Evolutionary conservation across 306 rosid species (phyloP).

Genomic region (Inga oerstediana): DNA sequence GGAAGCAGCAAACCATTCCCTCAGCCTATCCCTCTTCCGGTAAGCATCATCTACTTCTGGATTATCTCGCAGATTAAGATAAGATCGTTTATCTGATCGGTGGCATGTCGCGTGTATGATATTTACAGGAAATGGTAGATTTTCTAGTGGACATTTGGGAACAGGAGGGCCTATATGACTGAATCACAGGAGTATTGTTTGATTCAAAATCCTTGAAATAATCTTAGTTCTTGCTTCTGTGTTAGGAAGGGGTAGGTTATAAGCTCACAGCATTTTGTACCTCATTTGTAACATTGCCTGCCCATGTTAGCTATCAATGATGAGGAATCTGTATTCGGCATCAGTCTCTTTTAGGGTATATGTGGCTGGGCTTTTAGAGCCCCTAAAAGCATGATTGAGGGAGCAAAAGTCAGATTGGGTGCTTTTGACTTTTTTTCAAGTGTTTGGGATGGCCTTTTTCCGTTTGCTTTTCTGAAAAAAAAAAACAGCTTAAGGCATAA

Average conservation of each 20-base stretch:
- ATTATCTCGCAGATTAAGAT: not conserved
- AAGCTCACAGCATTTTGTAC: conserved; percentile 42
- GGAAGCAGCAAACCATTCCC: conserved; percentile 89
- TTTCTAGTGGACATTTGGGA: conserved; percentile 96
- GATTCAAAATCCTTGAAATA: conserved; percentile 39
- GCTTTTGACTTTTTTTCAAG: too few species aligned
- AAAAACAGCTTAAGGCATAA: too few species aligned
- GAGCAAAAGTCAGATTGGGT: too few species aligned
- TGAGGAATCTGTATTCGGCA: conserved; percentile 30
- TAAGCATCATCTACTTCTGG: conserved; percentile 43
- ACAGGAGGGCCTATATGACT: conserved; percentile 90
- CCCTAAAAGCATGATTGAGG: too few species aligned
- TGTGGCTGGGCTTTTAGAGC: too few species aligned
- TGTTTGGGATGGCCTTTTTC: too few species aligned
- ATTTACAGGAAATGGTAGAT: conserved; percentile 92
- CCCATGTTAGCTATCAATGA: conserved; percentile 18
- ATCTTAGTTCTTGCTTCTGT: conserved; percentile 40
- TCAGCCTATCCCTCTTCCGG: conserved; percentile 79
- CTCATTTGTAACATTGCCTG: conserved; percentile 26
- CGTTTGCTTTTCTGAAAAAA: too few species aligned
- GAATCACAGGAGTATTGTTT: conserved; percentile 37
- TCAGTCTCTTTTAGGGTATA: not conserved
- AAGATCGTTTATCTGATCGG: conserved; percentile 19
- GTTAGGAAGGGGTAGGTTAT: conserved; percentile 39
- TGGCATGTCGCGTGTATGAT: conserved; percentile 1